Conservation (phyloP, 2,329 filamentous ascomycete species). For the Lecanoromycetidae sp. region DNA sequence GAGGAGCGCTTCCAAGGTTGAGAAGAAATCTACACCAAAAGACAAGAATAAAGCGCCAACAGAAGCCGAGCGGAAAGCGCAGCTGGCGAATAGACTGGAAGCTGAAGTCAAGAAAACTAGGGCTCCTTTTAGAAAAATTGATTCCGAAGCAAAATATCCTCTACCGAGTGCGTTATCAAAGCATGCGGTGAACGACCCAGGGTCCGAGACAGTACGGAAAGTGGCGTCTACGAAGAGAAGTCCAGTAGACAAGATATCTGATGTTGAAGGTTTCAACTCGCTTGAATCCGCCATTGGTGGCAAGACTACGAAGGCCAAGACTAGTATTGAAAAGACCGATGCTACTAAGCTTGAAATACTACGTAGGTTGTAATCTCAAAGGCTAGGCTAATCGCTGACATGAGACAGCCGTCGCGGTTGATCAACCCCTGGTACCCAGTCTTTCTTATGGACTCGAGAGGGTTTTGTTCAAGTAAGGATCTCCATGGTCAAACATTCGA, state of each 20-base stretch:
- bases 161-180: no score
- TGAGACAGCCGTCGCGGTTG: slow-evolving; percentile 25
- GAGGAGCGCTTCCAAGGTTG: neutral
- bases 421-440: slow-evolving; percentile 45
- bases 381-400: slow-evolving; percentile 1
- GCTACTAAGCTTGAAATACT: slow-evolving; percentile 13
- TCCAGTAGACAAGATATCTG: neutral
- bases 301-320: neutral
- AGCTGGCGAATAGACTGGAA: neutral
- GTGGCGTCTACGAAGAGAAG: neutral
- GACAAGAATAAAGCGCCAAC: neutral
- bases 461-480: slow-evolving; percentile 71
- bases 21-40: neutral
- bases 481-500: neutral
- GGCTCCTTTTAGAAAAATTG: neutral
- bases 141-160: no score
- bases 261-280: neutral
- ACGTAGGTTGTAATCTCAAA: slow-evolving; percentile 3
- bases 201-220: neutral
- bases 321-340: slow-evolving; percentile 11
- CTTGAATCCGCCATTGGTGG: neutral
- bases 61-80: neutral
- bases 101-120: neutral
- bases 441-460: slow-evolving; percentile 68
- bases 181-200: neutral